These are phyloP conservation scores for Houttuynia cordata DNA, from an alignment of 164 flowering plant genomes.

Conservation along the genomic window DNA sequence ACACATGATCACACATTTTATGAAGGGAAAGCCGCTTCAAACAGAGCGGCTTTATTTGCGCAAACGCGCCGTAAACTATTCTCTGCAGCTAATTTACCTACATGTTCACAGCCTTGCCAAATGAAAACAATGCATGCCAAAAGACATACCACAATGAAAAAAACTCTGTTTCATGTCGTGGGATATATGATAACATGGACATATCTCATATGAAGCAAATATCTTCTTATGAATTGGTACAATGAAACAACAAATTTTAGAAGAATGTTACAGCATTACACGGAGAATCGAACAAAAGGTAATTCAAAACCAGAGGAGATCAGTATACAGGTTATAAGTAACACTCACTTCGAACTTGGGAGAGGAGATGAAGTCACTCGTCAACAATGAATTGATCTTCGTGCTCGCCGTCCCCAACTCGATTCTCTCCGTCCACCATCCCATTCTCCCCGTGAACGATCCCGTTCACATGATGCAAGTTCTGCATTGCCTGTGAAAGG, in stretches of 20 bases:
- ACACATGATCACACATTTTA: too few relatives aligned
- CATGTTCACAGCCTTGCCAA: too few relatives aligned
- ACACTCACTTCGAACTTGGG: background rate
- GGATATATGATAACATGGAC: too few relatives aligned
- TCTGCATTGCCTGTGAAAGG: conserved; percentile 86
- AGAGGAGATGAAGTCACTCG: conserved; percentile 19
- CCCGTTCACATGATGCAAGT: conserved; percentile 71
- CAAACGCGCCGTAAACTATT: too few relatives aligned
- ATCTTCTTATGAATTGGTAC: background rate
- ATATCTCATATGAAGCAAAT: too few relatives aligned
- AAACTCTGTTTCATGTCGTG: too few relatives aligned
- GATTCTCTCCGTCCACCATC: conserved; percentile 62
- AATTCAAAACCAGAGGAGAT: background rate
- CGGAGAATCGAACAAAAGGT: background rate
- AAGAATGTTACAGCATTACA: background rate
- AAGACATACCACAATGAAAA: too few relatives aligned
- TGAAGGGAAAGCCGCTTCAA: too few relatives aligned
- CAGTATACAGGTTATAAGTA: background rate
- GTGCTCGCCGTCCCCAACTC: conserved; percentile 68
- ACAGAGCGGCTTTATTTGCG: too few relatives aligned
- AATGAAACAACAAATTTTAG: background rate
- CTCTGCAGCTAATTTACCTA: too few relatives aligned
- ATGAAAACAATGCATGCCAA: too few relatives aligned
- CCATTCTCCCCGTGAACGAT: conserved; percentile 78
- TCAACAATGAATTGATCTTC: conserved; percentile 93